phyloP scores from a whole-genome alignment of 176 grass and related monocot species.

The Saccharum spontaneum region DNA sequence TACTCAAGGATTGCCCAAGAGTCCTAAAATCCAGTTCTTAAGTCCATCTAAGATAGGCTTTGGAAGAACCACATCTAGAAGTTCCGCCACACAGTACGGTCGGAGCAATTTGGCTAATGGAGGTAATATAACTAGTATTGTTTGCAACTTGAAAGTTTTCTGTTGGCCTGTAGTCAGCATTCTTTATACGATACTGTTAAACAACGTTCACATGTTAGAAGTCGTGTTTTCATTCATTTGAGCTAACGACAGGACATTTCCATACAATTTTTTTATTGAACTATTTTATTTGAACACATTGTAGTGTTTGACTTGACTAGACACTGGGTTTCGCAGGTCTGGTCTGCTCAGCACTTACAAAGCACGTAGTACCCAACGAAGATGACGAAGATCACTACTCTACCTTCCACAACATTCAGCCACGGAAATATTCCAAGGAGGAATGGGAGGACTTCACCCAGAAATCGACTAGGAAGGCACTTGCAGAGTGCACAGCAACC shows the following conservation, averaged over 20 bases:
- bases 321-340: constrained; percentile 43
- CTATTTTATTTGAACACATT: background rate
- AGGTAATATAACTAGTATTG: constrained; percentile 42
- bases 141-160: background rate
- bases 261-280: background rate
- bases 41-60: constrained; percentile 44
- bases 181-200: background rate
- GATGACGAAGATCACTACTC: constrained; percentile 77
- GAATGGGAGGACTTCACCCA: constrained; percentile 84
- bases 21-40: constrained; percentile 64
- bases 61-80: constrained; percentile 40
- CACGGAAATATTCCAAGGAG: constrained; percentile 62
- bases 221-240: background rate
- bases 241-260: background rate
- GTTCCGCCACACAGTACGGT: constrained; percentile 47
- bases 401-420: constrained; percentile 68
- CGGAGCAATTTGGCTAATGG: constrained; percentile 54
- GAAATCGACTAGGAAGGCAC: constrained; percentile 60
- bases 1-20: constrained; percentile 47
- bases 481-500: constrained; percentile 58
- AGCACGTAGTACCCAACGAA: constrained; percentile 19
- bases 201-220: constrained; percentile 12
- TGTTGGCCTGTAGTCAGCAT: background rate
- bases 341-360: constrained; percentile 32
- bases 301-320: background rate